Evolutionary conservation across 495 filamentous ascomycete species (phyloP).

Genomic region (Penicillium ucsense): DNA sequence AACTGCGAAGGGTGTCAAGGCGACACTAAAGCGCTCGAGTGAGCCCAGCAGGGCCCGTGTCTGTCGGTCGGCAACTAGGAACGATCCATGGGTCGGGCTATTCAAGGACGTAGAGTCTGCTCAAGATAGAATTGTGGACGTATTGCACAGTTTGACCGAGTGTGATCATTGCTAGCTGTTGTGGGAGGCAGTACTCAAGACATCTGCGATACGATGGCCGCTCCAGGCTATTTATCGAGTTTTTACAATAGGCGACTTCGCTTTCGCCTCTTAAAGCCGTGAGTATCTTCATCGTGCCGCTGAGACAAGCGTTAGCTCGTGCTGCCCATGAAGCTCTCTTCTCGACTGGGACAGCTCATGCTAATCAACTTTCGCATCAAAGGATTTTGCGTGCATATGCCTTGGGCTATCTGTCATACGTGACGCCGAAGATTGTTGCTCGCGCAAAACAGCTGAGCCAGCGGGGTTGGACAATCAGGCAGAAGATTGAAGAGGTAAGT

Average conservation of each 20-base stretch:
- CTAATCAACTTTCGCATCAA: neutral
- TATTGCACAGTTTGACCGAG: too few species aligned
- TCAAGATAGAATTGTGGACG: too few species aligned
- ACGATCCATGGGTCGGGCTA: neutral
- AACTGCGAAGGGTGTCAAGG: too few species aligned
- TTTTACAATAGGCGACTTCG: constrained; percentile 14
- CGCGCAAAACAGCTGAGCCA: constrained; percentile 40
- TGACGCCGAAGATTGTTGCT: constrained; percentile 55
- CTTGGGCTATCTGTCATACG: constrained; percentile 62
- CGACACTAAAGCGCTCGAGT: too few species aligned
- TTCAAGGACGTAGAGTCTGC: too few species aligned
- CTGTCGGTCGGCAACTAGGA: neutral
- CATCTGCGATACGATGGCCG: constrained; percentile 22
- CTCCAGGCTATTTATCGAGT: constrained; percentile 12
- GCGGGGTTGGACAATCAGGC: constrained; percentile 32
- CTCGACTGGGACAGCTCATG: neutral
- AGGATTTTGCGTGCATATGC: constrained; percentile 67
- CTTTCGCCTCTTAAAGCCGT: constrained; percentile 19
- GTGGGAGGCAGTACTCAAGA: too few species aligned
- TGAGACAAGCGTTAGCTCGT: neutral
- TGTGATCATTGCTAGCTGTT: too few species aligned
- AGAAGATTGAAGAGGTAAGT: constrained; percentile 34
- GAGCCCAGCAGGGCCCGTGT: too few species aligned
- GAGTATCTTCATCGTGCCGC: constrained; percentile 11
- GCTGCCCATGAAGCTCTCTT: too few species aligned